These are phyloP conservation scores for Ramichloridium luteum DNA, from an alignment of 2,329 filamentous ascomycete species.

Conservation along the genomic window DNA sequence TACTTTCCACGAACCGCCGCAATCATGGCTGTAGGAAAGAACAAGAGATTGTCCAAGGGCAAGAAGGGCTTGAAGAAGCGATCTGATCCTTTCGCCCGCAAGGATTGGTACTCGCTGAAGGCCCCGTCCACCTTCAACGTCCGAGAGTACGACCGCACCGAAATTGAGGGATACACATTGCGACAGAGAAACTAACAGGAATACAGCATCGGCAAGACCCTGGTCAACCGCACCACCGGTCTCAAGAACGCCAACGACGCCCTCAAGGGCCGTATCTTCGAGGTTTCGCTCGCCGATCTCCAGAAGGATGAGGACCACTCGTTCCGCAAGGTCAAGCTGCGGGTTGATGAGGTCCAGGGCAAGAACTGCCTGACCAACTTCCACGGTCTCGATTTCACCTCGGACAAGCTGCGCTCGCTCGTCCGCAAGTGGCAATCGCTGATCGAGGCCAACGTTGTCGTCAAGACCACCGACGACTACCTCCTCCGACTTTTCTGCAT, in stretches of 20 bases:
- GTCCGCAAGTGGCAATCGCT: conserved; percentile 99
- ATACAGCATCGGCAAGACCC: conserved; percentile 92
- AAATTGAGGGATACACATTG: conserved; percentile 2
- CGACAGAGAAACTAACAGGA: conserved; percentile 3
- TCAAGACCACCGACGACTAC: conserved; percentile 99
- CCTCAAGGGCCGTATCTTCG: conserved; percentile 96
- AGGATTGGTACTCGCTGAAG: conserved; percentile 99
- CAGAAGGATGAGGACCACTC: conserved; percentile 99
- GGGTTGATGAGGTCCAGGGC: conserved; percentile 97
- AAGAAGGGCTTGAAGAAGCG: conserved; percentile 99
- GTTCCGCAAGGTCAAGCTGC: conserved; percentile 99
- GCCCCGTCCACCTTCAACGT: conserved; percentile 91
- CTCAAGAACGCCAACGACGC: conserved; percentile 99
- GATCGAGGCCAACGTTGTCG: conserved; percentile 98
- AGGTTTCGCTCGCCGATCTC: conserved; percentile 96
- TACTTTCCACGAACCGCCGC: conserved; percentile 16
- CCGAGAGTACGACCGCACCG: conserved; percentile 66
- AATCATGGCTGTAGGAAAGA: conserved; percentile 74
- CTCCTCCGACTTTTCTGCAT: conserved; percentile 98
- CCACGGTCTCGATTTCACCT: conserved; percentile 99
- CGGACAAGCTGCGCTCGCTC: conserved; percentile 97
- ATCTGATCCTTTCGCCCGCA: conserved; percentile 92
- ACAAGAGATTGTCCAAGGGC: conserved; percentile 99
- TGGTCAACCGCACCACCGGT: conserved; percentile 98
- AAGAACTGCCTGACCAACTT: conserved; percentile 99